Base-by-base conservation (phyloP, 2,329 filamentous ascomycete species). In the Cladosporium sp. region DNA sequence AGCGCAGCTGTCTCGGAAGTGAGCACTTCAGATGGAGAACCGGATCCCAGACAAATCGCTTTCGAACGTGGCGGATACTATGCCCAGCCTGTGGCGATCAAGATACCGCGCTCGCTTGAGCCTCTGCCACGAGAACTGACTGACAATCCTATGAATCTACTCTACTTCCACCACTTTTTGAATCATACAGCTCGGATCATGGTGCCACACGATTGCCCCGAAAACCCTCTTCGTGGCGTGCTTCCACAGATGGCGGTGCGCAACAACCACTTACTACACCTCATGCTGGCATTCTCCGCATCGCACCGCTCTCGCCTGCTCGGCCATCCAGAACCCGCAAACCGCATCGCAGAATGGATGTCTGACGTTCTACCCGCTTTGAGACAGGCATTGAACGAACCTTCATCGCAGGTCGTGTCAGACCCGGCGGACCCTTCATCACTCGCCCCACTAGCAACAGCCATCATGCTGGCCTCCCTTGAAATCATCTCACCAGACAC, bases 401-500 rank as follows among this genome's bases (percentile, higher is more conserved):
- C 65, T 1, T 59, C 63, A 1, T 64, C 63, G 4, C 65, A 65
- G 12, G 62, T 60, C 15, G 37, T 57, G 4, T 47, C 60, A 2
- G 70, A 70, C 40, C 62, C 81, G 0, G 77, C 79, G 37, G 78
- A 82, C 60, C 82, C 84, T 39, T 84, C 91, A 10, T 87, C 88
- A 0, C 86, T 91, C 63, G 83, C 84, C 15, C 89, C 88, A 56
- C 78, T 95, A 2, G 89, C 90, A 0, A 90, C 89, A 0, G 88
- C 90, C 7, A 91, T 95, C 61, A 91, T 94, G 88, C 81, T 95
- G 45, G 84, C 89, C 0, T 92, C 89, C 1, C 77, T 94, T 19
- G 89, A 94, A 67, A 93, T 94, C 57, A 86, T 94, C 50, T 91
- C 88, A 0, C 90, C 90, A 0, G 87, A 86, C 57, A 88, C 88